Conservation (phyloP, 2,329 filamentous ascomycete species). For the Pseudogymnoascus sp. region DNA sequence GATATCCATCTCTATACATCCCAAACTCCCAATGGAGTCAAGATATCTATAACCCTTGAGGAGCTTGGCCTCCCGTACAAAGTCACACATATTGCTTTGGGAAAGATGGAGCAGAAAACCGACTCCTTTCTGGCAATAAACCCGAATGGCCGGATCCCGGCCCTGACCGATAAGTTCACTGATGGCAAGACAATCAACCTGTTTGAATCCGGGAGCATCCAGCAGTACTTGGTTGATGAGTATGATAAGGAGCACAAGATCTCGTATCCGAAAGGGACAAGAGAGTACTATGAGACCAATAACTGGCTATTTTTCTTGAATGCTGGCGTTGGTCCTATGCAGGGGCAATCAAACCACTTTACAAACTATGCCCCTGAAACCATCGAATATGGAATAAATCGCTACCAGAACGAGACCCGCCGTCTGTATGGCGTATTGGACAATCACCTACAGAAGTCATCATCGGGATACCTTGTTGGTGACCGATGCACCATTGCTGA, state of each 20-base stretch:
- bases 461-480: slow-evolving; percentile 54
- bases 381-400: slow-evolving; percentile 73
- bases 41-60: slow-evolving; percentile 77
- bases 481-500: slow-evolving; percentile 68
- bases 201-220: slow-evolving; percentile 77
- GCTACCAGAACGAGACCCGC: slow-evolving; percentile 77
- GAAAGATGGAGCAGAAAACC: slow-evolving; percentile 72
- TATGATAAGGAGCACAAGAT: slow-evolving; percentile 80
- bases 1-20: slow-evolving; percentile 44
- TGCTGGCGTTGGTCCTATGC: slow-evolving; percentile 74
- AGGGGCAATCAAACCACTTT: slow-evolving; percentile 80
- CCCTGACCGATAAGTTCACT: slow-evolving; percentile 68
- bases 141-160: slow-evolving; percentile 86
- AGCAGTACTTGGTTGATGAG: slow-evolving; percentile 73
- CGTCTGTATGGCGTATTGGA: slow-evolving; percentile 74
- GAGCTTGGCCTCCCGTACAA: slow-evolving; percentile 80
- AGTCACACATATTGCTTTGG: slow-evolving; percentile 61
- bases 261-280: slow-evolving; percentile 62
- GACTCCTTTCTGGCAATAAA: slow-evolving; percentile 87
- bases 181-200: slow-evolving; percentile 66
- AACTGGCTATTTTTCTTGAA: slow-evolving; percentile 78
- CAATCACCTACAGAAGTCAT: slow-evolving; percentile 52
- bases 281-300: slow-evolving; percentile 70
- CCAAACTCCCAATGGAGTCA: slow-evolving; percentile 83
- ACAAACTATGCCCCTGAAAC: slow-evolving; percentile 70